phyloP scores from a whole-genome alignment of 495 filamentous ascomycete species.

The Talaromyces wortmannii region DNA sequence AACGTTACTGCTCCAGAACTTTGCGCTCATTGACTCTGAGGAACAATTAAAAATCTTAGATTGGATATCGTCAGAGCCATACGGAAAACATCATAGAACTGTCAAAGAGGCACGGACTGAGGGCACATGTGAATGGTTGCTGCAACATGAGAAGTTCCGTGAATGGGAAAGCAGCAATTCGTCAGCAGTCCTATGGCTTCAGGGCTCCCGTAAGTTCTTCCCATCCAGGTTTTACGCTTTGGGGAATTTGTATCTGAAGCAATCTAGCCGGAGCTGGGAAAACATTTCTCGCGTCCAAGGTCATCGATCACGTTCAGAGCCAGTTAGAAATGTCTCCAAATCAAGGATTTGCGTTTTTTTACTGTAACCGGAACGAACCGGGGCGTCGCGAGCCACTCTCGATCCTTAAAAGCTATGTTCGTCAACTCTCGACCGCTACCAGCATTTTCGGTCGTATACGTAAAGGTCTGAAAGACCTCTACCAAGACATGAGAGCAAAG shows the following conservation, averaged over 20 bases:
- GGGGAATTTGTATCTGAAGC: background rate
- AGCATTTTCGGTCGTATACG: constrained; percentile 7
- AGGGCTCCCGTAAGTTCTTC: constrained; percentile 9
- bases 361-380: constrained; percentile 26
- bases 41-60: constrained; percentile 9
- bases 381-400: constrained; percentile 18
- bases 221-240: background rate
- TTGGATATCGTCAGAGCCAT: constrained; percentile 15
- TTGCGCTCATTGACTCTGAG: background rate
- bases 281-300: constrained; percentile 25
- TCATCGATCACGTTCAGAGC: constrained; percentile 20
- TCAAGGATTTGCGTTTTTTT: constrained; percentile 32
- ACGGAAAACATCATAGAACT: constrained; percentile 11
- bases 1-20: background rate
- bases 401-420: constrained; percentile 27
- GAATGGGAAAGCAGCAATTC: constrained; percentile 8
- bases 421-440: constrained; percentile 24
- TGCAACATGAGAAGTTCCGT: constrained; percentile 7
- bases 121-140: constrained; percentile 13
- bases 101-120: constrained; percentile 11
- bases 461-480: constrained; percentile 6
- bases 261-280: constrained; percentile 25
- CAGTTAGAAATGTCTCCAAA: constrained; percentile 6
- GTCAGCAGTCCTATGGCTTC: constrained; percentile 15
- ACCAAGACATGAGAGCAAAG: constrained; percentile 4